These are phyloP conservation scores for Trichoderma orchidacearum DNA, from an alignment of 495 filamentous ascomycete species.

Conservation along the genomic window DNA sequence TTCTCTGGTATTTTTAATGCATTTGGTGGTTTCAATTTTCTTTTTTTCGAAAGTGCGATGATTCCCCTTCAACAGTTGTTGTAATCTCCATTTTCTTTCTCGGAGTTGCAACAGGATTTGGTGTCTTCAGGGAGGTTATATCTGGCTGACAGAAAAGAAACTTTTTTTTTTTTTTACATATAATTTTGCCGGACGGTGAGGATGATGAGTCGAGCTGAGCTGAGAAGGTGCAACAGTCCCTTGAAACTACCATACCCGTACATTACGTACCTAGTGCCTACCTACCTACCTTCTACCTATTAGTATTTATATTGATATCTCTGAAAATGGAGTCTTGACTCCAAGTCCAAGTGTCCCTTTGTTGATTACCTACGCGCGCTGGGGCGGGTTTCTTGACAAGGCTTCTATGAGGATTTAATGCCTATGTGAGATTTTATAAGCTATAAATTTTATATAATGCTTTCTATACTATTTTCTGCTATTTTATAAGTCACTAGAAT, in stretches of 20 bases:
- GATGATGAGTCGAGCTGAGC: too few relatives aligned
- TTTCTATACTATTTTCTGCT: too few relatives aligned
- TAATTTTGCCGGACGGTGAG: neutral
- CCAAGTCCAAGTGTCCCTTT: neutral
- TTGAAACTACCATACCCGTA: neutral
- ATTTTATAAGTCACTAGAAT: too few relatives aligned
- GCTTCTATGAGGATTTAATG: too few relatives aligned
- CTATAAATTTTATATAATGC: too few relatives aligned
- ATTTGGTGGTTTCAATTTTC: neutral
- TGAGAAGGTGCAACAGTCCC: too few relatives aligned
- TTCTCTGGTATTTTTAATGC: neutral
- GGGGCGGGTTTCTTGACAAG: too few relatives aligned
- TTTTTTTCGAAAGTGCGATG: neutral
- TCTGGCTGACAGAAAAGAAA: neutral
- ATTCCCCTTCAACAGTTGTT: conserved; percentile 1
- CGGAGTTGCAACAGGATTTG: neutral
- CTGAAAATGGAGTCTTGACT: too few relatives aligned
- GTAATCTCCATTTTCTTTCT: neutral
- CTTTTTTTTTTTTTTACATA: too few relatives aligned
- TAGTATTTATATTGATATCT: too few relatives aligned
- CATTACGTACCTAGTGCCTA: neutral
- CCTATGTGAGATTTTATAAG: too few relatives aligned
- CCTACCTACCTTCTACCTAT: neutral
- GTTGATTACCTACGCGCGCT: too few relatives aligned
- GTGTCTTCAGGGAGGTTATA: neutral